Conservation (phyloP, 1,284 basidiomycete genomes). For the Hemileccinum hortonii region DNA sequence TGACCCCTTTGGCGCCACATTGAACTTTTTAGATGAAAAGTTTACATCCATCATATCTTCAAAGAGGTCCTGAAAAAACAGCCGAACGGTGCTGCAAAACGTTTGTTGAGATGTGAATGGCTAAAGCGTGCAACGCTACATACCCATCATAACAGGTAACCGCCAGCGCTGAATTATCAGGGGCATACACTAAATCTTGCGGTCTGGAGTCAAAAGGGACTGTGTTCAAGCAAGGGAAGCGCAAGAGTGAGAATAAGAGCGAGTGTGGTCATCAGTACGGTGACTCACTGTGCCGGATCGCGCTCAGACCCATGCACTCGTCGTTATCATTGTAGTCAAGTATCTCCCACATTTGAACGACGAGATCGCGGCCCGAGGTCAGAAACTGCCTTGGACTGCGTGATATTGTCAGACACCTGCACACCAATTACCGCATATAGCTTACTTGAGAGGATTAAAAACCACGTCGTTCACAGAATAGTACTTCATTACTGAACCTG, state of each 20-base stretch:
- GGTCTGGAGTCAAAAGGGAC: conserved; percentile 29
- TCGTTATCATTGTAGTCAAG: conserved; percentile 15
- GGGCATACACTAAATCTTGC: conserved; percentile 31
- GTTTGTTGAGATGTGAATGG: background rate
- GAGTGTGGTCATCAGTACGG: background rate
- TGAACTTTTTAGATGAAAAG: conserved; percentile 10
- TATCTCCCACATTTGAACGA: conserved; percentile 31
- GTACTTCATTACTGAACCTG: conserved; percentile 29
- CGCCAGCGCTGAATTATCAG: conserved; percentile 25
- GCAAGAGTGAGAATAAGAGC: conserved; percentile 2
- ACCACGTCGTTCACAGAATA: conserved; percentile 34
- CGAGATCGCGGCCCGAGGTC: conserved; percentile 30
- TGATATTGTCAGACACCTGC: background rate
- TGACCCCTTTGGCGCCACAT: conserved; percentile 19
- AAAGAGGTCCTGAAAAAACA: conserved; percentile 25
- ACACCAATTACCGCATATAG: background rate
- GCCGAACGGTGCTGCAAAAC: conserved; percentile 16
- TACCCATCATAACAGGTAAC: conserved; percentile 36
- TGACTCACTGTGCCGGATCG: conserved; percentile 18
- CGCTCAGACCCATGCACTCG: conserved; percentile 10
- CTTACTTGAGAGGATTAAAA: conserved; percentile 37
- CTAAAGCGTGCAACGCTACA: conserved; percentile 8
- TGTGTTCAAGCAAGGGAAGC: conserved; percentile 7
- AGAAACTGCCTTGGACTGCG: conserved; percentile 30
- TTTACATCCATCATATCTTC: conserved; percentile 21